Evolutionary conservation across 2,329 filamentous ascomycete species (phyloP).

Genomic region (Sporothrix schenckii): DNA sequence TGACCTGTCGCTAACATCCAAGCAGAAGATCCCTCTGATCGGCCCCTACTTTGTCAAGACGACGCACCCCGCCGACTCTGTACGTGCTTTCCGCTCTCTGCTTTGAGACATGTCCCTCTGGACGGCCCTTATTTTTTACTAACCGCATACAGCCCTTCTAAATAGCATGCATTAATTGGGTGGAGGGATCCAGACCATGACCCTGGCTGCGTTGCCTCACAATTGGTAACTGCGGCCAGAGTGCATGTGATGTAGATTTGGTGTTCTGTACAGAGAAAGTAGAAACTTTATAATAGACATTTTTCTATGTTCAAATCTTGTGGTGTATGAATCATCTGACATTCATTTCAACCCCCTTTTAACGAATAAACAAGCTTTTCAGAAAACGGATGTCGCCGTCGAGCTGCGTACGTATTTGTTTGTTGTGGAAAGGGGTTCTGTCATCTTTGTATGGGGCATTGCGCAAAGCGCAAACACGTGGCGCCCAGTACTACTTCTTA

Average conservation of each 20-base stretch:
- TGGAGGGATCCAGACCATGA: background rate
- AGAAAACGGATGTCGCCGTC: background rate
- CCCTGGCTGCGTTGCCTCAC: background rate
- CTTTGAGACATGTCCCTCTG: background rate
- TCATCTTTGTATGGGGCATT: constrained; percentile 8
- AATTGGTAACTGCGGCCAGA: background rate
- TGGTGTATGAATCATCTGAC: background rate
- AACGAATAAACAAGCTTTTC: background rate
- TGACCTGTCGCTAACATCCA: background rate
- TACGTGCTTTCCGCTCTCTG: constrained; percentile 46
- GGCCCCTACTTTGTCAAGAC: constrained; percentile 56
- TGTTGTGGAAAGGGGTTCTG: background rate
- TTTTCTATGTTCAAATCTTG: background rate
- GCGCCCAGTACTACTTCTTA: constrained; percentile 16
- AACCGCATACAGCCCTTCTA: constrained; percentile 18
- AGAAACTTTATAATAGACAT: constrained; percentile 26
- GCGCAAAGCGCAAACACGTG: constrained; percentile 27
- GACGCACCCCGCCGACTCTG: constrained; percentile 64
- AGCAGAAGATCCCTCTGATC: constrained; percentile 59
- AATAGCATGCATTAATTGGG: constrained; percentile 10
- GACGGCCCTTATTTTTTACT: background rate
- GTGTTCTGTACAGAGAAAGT: constrained; percentile 28
- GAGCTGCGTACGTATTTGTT: background rate
- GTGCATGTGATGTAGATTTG: constrained; percentile 16
- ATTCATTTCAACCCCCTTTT: background rate